Evolutionary conservation across 2,329 filamentous ascomycete species (phyloP).

Genomic region (Clonostachys solani): DNA sequence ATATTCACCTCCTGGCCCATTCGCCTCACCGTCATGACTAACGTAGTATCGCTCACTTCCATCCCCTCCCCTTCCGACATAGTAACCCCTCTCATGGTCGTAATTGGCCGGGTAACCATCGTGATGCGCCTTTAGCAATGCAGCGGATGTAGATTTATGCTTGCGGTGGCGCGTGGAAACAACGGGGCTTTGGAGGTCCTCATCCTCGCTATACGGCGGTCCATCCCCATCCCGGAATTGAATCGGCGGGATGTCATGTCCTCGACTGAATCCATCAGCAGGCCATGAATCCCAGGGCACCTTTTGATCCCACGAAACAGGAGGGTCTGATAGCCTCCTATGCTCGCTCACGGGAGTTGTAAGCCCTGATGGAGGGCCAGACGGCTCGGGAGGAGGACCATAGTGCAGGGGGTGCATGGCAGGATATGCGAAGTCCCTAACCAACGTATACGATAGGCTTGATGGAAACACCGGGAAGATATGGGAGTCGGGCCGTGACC

Average conservation of each 20-base stretch:
- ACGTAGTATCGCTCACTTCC: conserved; percentile 73
- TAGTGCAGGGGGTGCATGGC: conserved; percentile 83
- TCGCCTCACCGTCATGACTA: conserved; percentile 62
- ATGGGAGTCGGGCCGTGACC: conserved; percentile 77
- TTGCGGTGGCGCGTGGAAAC: conserved; percentile 83
- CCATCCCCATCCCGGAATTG: conserved; percentile 85
- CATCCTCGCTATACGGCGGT: conserved; percentile 91
- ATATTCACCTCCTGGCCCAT: conserved; percentile 75
- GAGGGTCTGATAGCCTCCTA: conserved; percentile 79
- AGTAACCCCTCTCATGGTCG: conserved; percentile 61
- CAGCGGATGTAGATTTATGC: conserved; percentile 65
- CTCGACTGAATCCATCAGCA: conserved; percentile 51
- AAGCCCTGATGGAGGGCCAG: conserved; percentile 66
- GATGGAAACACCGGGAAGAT: conserved; percentile 81
- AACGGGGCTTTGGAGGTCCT: conserved; percentile 89
- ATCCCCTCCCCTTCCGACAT: conserved; percentile 62
- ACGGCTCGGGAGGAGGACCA: conserved; percentile 77
- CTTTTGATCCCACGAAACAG: conserved; percentile 68
- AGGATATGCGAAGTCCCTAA: conserved; percentile 95
- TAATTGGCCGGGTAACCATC: conserved; percentile 42
- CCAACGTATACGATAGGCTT: conserved; percentile 80
- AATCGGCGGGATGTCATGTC: conserved; percentile 73
- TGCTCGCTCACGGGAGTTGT: conserved; percentile 83
- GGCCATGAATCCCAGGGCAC: conserved; percentile 55
- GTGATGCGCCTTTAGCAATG: conserved; percentile 16